A percentile compares a stretch with the other conserved stretches of the same genome.
phyloP scores from a whole-genome alignment of 768 basidiomycete genomes.

The Gloeopeniophorella convolvens region DNA sequence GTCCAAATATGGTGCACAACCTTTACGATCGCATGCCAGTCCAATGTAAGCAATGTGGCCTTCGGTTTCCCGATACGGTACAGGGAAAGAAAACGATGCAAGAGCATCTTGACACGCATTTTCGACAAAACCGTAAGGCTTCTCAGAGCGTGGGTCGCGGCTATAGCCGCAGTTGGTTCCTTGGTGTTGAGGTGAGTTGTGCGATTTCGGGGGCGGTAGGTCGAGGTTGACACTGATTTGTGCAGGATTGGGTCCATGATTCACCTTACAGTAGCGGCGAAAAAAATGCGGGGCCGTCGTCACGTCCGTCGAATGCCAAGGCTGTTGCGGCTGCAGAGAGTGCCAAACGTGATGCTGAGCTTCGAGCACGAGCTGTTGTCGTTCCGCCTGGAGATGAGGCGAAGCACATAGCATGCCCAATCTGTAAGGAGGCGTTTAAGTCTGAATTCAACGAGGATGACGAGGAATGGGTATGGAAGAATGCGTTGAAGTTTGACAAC shows the following conservation, averaged over 20 bases:
- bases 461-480: constrained; percentile 98
- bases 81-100: constrained; percentile 73
- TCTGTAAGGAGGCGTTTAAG: constrained; percentile 92
- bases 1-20: constrained; percentile 54
- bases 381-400: constrained; percentile 90
- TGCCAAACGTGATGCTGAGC: constrained; percentile 69
- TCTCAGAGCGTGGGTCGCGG: constrained; percentile 75
- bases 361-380: constrained; percentile 73
- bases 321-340: constrained; percentile 54
- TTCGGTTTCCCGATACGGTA: constrained; percentile 72
- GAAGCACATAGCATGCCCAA: constrained; percentile 78
- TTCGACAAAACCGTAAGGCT: constrained; percentile 83
- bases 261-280: constrained; percentile 53
- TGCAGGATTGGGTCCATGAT: constrained; percentile 86
- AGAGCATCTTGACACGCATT: constrained; percentile 94
- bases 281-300: constrained; percentile 55
- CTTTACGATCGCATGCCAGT: constrained; percentile 69
- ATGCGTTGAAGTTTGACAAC: constrained; percentile 80
- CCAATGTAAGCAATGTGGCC: constrained; percentile 92
- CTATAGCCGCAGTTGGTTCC: constrained; percentile 87
- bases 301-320: constrained; percentile 46
- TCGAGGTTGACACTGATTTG: not conserved
- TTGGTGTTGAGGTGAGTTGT: constrained; percentile 65
- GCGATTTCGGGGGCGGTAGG: not conserved
- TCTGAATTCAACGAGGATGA: constrained; percentile 92